Base-by-base conservation (phyloP, 371 early-diverging fungal genomes). In the Chytridium lagenaria region DNA sequence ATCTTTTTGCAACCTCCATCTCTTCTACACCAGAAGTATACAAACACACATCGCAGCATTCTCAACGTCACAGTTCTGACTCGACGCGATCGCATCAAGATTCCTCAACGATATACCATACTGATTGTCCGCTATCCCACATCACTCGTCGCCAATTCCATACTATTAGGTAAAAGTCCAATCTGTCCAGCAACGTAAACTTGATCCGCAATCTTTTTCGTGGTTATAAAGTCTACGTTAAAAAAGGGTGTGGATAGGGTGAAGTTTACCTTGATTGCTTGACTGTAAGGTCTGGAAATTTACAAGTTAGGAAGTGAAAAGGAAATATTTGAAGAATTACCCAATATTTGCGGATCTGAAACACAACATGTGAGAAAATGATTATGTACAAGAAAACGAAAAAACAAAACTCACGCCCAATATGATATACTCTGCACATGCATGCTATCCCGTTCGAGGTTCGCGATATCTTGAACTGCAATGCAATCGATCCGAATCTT, bases 361-460 rank as follows among this genome's bases (percentile, higher is more conserved):
- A 31, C 16, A 50, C 36, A 30, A 59, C 38, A 71, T 23, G n/a
- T 33, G 5, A 16, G 57, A 55, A 34, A 44, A 55, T 68, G 28
- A n/a, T n/a, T n/a, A n/a, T n/a, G n/a, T n/a, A n/a, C n/a, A n/a
- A n/a, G n/a, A n/a, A n/a, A 2, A 40, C 23, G 33, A 30, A 23
- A 19, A 40, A 10, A 19, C 15, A 50, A 64, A 71, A 78, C 80
- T 68, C 66, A 84, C 82, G 93, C 93, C 93, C 93, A 93, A 78
- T 93, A 93, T 1, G 92, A 92, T 26, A 92, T 84, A 19, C 90
- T 85, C 74, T 93, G 93, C 2, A 93, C 92, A 77, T 93, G 93
- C 82, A 93, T 80, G 0, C 86, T 66, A 79, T 78, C 30, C 71
- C 71, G 16, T 37, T 16, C 3, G 2, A 19, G 7, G 22, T 44